Base-by-base conservation (phyloP, 2,329 filamentous ascomycete genomes). In the Gaeumannomyces tritici region DNA sequence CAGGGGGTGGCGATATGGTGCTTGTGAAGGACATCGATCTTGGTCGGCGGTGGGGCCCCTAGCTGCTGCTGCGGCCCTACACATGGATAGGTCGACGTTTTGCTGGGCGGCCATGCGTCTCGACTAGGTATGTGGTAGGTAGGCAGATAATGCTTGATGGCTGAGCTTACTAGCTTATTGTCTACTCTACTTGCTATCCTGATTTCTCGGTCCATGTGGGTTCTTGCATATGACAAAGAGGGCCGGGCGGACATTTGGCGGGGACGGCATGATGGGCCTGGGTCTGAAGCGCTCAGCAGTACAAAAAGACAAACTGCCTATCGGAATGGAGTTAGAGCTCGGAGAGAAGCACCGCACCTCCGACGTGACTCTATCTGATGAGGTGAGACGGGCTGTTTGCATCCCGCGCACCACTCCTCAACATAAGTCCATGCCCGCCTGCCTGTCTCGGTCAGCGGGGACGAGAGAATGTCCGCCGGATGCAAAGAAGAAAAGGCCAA, bases 11-110 rank as follows among this genome's bases (percentile, higher is more conserved):
- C 28, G 71, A 67, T 61, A 77, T 87, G 78, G 77, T 84, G 61
- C 66, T 78, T 63, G 84, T 85, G 51, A 77, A 77, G 68, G 74
- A 77, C 62, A 70, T 87, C 61, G 80, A 83, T 66, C 73, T 87
- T 64, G 83, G 84, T 24, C 75, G 77, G 67, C 68, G 76, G 64
- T 76, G 68, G 70, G 59, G 47, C 28, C 18, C 59, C 21, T 61
- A n/a, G 21, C 4, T n/a, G 2, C 13, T 4, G 7, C 35, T 4
- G 12, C 13, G 21, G 7, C 18, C 21, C 8, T 42, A 2, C 3
- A 12, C 2, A 21, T 42, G 35, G 35, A 42, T 18, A 42, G 35
- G 12, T 15, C 29, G 29, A 4, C 29, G 35, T n/a, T n/a, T n/a
- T n/a, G n/a, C n/a, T 4, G 35, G 8, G 7, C 3, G n/a, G 42